These are phyloP conservation scores for thale cress (Arabidopsis thaliana) DNA, from an alignment of 345 rosid species.

Conservation along the genomic window DNA sequence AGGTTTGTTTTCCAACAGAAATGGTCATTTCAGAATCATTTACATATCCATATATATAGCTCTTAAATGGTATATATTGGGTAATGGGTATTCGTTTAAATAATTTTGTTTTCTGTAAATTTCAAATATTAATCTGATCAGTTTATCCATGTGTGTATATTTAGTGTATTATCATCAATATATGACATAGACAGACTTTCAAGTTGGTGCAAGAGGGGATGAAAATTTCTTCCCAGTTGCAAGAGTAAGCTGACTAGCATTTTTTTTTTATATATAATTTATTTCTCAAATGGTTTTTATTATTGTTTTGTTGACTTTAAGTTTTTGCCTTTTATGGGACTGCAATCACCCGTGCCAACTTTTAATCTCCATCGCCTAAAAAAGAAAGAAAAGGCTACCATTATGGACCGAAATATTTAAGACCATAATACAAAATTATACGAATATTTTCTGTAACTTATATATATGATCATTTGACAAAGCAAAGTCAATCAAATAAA, in stretches of 20 bases:
- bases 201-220: slow-evolving; percentile 42
- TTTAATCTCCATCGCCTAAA: slow-evolving; percentile 31
- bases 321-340: slow-evolving; percentile 27
- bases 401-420: slow-evolving; percentile 14
- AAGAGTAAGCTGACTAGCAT: slow-evolving; percentile 29
- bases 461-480: not conserved
- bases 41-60: not conserved
- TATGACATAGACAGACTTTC: slow-evolving; percentile 3
- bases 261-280: not conserved
- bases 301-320: slow-evolving; percentile 45
- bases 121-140: not conserved
- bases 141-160: not conserved
- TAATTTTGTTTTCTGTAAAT: not conserved
- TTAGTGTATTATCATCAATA: not conserved
- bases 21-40: not conserved
- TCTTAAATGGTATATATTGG: too few relatives aligned
- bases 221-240: slow-evolving; percentile 44
- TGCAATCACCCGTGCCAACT: slow-evolving; percentile 45
- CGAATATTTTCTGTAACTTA: not conserved
- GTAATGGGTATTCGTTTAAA: not conserved
- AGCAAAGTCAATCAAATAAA: not conserved
- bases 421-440: not conserved
- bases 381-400: slow-evolving; percentile 33
- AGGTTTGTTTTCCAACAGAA: not conserved
- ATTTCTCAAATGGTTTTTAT: not conserved